These are phyloP conservation scores for Nakazawaea peltata DNA, from an alignment of 805 yeast genomes.

Conservation along the genomic window DNA sequence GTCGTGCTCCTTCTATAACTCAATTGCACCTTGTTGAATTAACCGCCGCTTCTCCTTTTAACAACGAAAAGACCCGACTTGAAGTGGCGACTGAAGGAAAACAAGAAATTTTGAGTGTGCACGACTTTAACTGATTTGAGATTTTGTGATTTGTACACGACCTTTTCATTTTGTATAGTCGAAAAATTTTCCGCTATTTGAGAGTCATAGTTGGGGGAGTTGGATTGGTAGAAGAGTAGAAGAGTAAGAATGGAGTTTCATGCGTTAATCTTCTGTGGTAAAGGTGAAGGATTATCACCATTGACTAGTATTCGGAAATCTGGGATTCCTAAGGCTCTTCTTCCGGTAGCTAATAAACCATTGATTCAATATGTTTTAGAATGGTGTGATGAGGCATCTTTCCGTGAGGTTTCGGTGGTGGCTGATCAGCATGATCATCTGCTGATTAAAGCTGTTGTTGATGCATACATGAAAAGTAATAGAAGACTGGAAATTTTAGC, in stretches of 20 bases:
- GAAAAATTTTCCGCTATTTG: too few species aligned
- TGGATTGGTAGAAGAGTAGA: too few species aligned
- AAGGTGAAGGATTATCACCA: slow-evolving; percentile 67
- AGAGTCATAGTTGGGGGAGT: too few species aligned
- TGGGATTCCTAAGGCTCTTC: slow-evolving; percentile 73
- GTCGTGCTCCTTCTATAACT: not conserved
- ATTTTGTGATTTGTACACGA: too few species aligned
- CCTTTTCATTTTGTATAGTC: too few species aligned
- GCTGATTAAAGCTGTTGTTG: slow-evolving; percentile 41
- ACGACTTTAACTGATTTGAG: too few species aligned
- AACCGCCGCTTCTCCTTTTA: too few species aligned
- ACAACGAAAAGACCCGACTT: too few species aligned
- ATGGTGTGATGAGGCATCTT: slow-evolving; percentile 89
- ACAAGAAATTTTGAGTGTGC: too few species aligned
- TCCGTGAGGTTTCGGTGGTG: slow-evolving; percentile 61
- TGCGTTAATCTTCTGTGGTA: slow-evolving; percentile 85
- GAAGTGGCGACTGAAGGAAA: too few species aligned
- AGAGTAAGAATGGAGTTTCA: slow-evolving; percentile 93
- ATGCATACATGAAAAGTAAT: slow-evolving; percentile 29
- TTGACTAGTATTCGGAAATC: slow-evolving; percentile 53
- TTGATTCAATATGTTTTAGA: slow-evolving; percentile 81
- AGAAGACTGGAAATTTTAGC: slow-evolving; percentile 29
- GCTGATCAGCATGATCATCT: slow-evolving; percentile 39
- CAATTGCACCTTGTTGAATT: too few species aligned
- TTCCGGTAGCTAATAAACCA: slow-evolving; percentile 87